These are phyloP conservation scores for Poa pratensis DNA, from an alignment of 176 grass and related monocot genomes.

Conservation along the genomic window DNA sequence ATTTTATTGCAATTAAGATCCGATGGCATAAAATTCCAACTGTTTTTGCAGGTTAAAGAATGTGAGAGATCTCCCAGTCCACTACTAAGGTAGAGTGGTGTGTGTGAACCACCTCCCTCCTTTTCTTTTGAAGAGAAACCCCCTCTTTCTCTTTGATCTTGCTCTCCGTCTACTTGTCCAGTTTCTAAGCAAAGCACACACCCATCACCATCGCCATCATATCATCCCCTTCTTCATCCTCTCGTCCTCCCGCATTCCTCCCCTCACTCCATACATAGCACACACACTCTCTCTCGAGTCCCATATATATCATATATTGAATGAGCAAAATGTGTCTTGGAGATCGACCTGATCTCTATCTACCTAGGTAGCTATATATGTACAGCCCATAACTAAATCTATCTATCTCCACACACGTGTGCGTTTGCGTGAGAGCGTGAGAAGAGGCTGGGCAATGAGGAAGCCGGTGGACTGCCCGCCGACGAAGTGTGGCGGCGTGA, in stretches of 20 bases:
- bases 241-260: background rate
- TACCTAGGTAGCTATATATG: background rate
- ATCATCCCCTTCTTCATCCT: constrained; percentile 57
- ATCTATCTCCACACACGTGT: background rate
- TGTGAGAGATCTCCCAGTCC: background rate
- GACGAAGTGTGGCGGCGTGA: background rate
- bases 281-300: constrained; percentile 32
- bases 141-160: constrained; percentile 3
- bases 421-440: background rate
- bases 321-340: background rate
- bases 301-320: constrained; percentile 21
- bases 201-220: constrained; percentile 86
- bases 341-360: constrained; percentile 37
- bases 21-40: background rate
- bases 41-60: background rate
- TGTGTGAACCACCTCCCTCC: constrained; percentile 21
- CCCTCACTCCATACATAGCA: constrained; percentile 34
- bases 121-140: background rate
- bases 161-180: constrained; percentile 57
- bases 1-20: background rate
- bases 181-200: constrained; percentile 93
- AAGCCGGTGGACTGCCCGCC: constrained; percentile 54
- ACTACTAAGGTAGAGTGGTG: background rate
- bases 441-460: constrained; percentile 55
- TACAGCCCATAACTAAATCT: background rate